Conservation (phyloP, 306 rosid species). For the Trichosanthes truncata region DNA sequence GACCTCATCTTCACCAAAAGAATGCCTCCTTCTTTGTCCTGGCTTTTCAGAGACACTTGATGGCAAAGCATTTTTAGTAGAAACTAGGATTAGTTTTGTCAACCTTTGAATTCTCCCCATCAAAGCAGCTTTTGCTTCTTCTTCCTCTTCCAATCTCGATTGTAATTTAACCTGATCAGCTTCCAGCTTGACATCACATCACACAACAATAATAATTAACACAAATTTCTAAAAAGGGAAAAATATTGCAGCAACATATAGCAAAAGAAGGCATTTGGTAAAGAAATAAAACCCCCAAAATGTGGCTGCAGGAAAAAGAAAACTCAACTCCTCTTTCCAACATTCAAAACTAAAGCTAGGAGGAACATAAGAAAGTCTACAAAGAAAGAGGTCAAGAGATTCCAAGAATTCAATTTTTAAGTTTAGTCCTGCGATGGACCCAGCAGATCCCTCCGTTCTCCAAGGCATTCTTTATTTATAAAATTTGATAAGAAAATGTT, state of each 20-base stretch:
- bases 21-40: constrained; percentile 63
- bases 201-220: constrained; percentile 19
- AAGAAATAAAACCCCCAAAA: neutral
- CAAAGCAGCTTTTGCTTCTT: constrained; percentile 83
- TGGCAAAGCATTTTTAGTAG: constrained; percentile 58
- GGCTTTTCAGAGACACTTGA: constrained; percentile 50
- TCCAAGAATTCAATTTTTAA: neutral
- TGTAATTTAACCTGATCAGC: constrained; percentile 75
- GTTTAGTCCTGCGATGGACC: neutral
- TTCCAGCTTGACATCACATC: constrained; percentile 58
- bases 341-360: neutral
- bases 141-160: constrained; percentile 87
- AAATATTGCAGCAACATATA: neutral
- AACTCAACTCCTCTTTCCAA: neutral
- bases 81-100: constrained; percentile 76
- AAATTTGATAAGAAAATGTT: neutral
- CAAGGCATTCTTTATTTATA: neutral
- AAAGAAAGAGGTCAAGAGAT: neutral
- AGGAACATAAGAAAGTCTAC: neutral
- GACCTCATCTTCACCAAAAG: constrained; percentile 94
- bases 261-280: neutral
- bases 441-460: neutral
- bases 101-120: constrained; percentile 86
- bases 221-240: neutral
- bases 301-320: neutral